Conservation (phyloP, 1,284 basidiomycete genomes). For the Ceratobasidium sp. region DNA sequence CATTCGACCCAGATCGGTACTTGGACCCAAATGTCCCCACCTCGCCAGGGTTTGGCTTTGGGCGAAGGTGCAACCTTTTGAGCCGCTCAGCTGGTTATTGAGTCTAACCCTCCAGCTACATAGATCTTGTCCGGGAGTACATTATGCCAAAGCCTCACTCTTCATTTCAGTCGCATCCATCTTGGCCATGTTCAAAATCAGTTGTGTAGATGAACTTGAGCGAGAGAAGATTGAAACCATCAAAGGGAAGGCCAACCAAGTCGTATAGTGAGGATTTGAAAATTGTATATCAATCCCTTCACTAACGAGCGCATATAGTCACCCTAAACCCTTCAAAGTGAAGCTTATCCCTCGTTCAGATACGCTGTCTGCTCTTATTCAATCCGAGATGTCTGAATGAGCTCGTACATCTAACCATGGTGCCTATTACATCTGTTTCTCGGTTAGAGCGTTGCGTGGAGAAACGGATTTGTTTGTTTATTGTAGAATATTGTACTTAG, state of each 20-base stretch:
- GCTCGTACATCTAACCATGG: too few species aligned
- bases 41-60: slow-evolving; percentile 35
- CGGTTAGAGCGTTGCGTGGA: too few species aligned
- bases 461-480: too few species aligned
- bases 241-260: neutral
- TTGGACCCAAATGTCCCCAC: slow-evolving; percentile 37
- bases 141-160: slow-evolving; percentile 36
- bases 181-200: slow-evolving; percentile 54
- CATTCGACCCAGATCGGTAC: slow-evolving; percentile 64
- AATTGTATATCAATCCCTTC: neutral
- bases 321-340: slow-evolving; percentile 8
- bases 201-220: slow-evolving; percentile 35
- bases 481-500: too few species aligned
- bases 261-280: neutral
- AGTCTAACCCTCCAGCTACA: neutral
- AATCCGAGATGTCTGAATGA: neutral
- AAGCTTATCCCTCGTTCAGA: neutral
- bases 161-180: slow-evolving; percentile 36
- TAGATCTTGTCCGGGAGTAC: slow-evolving; percentile 42
- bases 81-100: too few species aligned
- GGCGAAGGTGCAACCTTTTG: slow-evolving; percentile 16
- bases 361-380: neutral
- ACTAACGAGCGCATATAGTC: neutral
- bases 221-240: slow-evolving; percentile 44
- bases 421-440: too few species aligned